A percentile compares a stretch with the other conserved stretches of the same genome.
These are phyloP conservation scores for Aspergillus sp. DNA, from an alignment of 2,329 filamentous ascomycete species.

Conservation along the genomic window DNA sequence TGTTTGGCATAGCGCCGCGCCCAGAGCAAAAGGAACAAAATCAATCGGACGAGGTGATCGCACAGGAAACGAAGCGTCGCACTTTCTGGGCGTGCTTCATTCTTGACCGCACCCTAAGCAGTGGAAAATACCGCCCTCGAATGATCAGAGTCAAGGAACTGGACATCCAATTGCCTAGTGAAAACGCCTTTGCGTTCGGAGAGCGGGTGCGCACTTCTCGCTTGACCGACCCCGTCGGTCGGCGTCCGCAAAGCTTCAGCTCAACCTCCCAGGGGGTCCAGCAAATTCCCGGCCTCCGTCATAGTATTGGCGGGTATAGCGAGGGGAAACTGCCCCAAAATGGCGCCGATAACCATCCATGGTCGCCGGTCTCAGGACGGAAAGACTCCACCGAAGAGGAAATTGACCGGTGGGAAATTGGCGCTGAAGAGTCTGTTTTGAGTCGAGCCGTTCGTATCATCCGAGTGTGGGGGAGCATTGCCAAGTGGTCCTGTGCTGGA, in stretches of 20 bases:
- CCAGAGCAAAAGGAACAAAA: slow-evolving; percentile 37
- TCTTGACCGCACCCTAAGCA: slow-evolving; percentile 56
- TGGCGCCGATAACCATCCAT: slow-evolving; percentile 35
- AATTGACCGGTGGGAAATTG: slow-evolving; percentile 53
- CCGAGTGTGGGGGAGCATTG: slow-evolving; percentile 56
- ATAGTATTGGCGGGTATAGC: slow-evolving; percentile 37
- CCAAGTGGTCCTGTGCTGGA: slow-evolving; percentile 55
- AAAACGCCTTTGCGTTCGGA: slow-evolving; percentile 56
- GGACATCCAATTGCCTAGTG: slow-evolving; percentile 56
- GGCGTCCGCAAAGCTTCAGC: slow-evolving; percentile 41
- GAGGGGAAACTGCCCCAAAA: slow-evolving; percentile 40
- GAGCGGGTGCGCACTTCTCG: slow-evolving; percentile 54
- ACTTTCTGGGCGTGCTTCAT: slow-evolving; percentile 62
- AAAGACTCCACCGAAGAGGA: slow-evolving; percentile 44
- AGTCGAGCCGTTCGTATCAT: slow-evolving; percentile 56
- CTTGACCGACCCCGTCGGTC: slow-evolving; percentile 45
- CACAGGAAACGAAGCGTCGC: slow-evolving; percentile 54
- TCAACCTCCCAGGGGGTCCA: slow-evolving; percentile 36
- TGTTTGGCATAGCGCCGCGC: slow-evolving; percentile 37
- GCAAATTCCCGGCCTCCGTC: slow-evolving; percentile 44
- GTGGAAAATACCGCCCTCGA: slow-evolving; percentile 54
- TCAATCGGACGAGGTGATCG: slow-evolving; percentile 49
- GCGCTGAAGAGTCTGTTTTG: slow-evolving; percentile 53
- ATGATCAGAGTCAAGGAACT: slow-evolving; percentile 54
- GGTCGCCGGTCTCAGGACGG: slow-evolving; percentile 40